A percentile compares a stretch with the other conserved stretches of the same genome.
phyloP scores from a whole-genome alignment of 495 filamentous ascomycete species.

The Penicillium bialowiezense region DNA sequence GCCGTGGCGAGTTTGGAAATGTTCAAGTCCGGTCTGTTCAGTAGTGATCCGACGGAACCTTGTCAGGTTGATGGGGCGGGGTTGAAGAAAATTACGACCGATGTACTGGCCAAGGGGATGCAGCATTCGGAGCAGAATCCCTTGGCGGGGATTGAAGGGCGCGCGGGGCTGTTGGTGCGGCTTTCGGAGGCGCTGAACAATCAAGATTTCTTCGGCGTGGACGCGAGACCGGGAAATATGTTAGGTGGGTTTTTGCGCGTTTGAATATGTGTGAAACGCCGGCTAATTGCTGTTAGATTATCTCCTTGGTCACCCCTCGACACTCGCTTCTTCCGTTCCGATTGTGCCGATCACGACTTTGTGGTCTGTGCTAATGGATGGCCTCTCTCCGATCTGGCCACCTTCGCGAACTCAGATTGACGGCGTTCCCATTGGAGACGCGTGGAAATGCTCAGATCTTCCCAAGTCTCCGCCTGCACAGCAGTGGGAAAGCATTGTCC shows the following conservation, averaged over 20 bases:
- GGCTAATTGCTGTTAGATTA: slow-evolving; percentile 59
- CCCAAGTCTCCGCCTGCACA: slow-evolving; percentile 67
- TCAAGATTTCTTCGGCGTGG: slow-evolving; percentile 78
- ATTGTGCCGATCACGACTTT: slow-evolving; percentile 89
- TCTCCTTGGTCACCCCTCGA: slow-evolving; percentile 85
- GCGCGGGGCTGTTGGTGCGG: slow-evolving; percentile 73
- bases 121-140: slow-evolving; percentile 80
- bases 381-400: slow-evolving; percentile 86
- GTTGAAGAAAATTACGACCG: slow-evolving; percentile 69
- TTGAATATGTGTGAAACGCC: background rate
- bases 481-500: slow-evolving; percentile 90
- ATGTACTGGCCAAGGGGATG: slow-evolving; percentile 72
- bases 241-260: slow-evolving; percentile 65
- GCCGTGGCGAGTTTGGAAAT: slow-evolving; percentile 95
- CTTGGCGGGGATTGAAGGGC: slow-evolving; percentile 85
- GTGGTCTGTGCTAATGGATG: slow-evolving; percentile 87
- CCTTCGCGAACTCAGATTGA: slow-evolving; percentile 83
- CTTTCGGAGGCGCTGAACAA: slow-evolving; percentile 77
- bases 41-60: slow-evolving; percentile 73
- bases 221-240: slow-evolving; percentile 89
- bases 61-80: slow-evolving; percentile 86
- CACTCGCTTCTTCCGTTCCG: slow-evolving; percentile 79
- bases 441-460: slow-evolving; percentile 86
- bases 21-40: slow-evolving; percentile 95
- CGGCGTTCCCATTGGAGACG: slow-evolving; percentile 85